Evolutionary conservation across 495 filamentous ascomycete genomes (phyloP), one percentile per base, ranked within the genome.

Genomic region (Aspergillus nanangensis): DNA sequence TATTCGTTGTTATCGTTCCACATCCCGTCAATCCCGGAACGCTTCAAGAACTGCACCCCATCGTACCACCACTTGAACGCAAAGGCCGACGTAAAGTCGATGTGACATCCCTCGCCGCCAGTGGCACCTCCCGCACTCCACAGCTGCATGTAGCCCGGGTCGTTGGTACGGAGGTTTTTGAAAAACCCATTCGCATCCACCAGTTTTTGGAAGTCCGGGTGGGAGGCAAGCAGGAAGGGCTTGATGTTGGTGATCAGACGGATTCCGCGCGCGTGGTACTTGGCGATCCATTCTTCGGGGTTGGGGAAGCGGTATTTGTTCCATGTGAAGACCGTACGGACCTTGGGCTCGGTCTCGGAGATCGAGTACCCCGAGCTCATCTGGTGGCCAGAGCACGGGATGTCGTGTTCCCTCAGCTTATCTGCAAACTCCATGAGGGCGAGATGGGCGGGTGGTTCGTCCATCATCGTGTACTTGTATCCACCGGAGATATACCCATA

Each of bases 1-100:
- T 84, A 86, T 63, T 87, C 84, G 56, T 86, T 85, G 62, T 87
- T 87, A 60, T 87, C 84, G 50, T 84, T 87, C 84, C 84, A 87
- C 62, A 86, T 85, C 23, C 72, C 80, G 48, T 86, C 82, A 45
- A 87, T 80, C 14, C 82, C 82, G 15, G 69, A 63, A 21, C 75
- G 66, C 42, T 79, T 78, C 32, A 87, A 70, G 34, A 66, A 74
- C 45, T 78, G 70, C 9, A 82, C 75, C 5, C 82, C 81, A 14
- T 82, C 65, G 48, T 78, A 82, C 83, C 83, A 87, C 77, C 80
- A 87, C 17, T 78, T 63, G 58, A 80, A 83, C n/a, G 80, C 78
- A 13, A 67, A 70, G 40, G 69, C 60, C 1, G 80, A 83, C 2
- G 81, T 83, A 52, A 87, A 87, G 55, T 87, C 84, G 33, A 85